Evolutionary conservation across 768 basidiomycete genomes (phyloP), one percentile per base, ranked within the genome.

Genomic region (Leccinum ochraceum): DNA sequence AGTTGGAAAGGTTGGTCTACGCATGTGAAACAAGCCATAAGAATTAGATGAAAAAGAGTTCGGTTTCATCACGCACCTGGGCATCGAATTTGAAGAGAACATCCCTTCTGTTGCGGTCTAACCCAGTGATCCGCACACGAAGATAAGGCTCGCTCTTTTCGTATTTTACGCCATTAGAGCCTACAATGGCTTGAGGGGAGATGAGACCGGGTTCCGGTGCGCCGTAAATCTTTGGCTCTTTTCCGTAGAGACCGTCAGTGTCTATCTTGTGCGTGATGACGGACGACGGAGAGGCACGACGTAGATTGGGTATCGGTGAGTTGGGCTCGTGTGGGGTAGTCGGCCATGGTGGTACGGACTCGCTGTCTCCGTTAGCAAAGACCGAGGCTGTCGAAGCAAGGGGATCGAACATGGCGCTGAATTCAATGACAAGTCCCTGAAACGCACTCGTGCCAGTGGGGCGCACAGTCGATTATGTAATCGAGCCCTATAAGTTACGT

Each of bases 91-190:
- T 88, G 71, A 99, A 82, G 71, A 98, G 84, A 63, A 97, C 88
- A 70, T 99, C 97, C 68, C 95, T 83, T 75, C 94, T 82, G 79
- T 98, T 98, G 76, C 97, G 84, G 76, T 99, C 97, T 69, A 99
- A 74, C 14, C 88, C 91, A 17, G 92, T 90, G 63, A 99, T 90
- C 70, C 94, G 82, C 52, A 96, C 92, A 70, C 93, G 82, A 61
- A 99, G 80, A 74, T 93, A 97, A 26, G 92, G 91, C 66, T 90
- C 92, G 30, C 75, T 78, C 76, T 83, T 89, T 78, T 94, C 92
- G 65, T 83, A 89, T 61, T 79, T 86, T 34, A 78, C 71, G 6
- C 92, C 92, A 70, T 91, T 92, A 0, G 87, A 80, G 28, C 82
- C 81, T 2, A 83, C 78, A 22, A 85, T 84, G 1, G 84, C 80